These are phyloP conservation scores for Murraya koenigii DNA, from an alignment of 345 rosid species.

Conservation along the genomic window DNA sequence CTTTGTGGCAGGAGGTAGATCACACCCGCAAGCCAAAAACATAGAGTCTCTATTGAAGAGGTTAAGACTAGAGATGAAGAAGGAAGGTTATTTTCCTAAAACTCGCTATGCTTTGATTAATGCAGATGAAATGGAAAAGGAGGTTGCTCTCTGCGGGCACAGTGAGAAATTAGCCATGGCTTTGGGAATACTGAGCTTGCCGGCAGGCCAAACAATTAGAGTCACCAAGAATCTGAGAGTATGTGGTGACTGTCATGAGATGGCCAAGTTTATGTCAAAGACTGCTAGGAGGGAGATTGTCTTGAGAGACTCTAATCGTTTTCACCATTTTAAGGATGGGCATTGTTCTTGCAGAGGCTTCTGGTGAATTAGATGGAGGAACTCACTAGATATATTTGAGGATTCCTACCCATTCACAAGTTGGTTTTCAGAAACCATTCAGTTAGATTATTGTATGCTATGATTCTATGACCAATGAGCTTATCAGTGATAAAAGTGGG, in stretches of 20 bases:
- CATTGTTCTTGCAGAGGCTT: slow-evolving; percentile 74
- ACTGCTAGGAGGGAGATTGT: slow-evolving; percentile 53
- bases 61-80: slow-evolving; percentile 51
- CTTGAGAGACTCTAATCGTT: slow-evolving; percentile 65
- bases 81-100: slow-evolving; percentile 44
- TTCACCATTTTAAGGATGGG: slow-evolving; percentile 66
- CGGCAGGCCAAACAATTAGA: slow-evolving; percentile 50
- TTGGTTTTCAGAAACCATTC: too few relatives aligned
- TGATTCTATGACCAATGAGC: too few relatives aligned
- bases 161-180: slow-evolving; percentile 75
- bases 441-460: too few relatives aligned
- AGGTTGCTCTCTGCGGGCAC: slow-evolving; percentile 67
- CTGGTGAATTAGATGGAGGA: slow-evolving; percentile 51
- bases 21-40: slow-evolving; percentile 51
- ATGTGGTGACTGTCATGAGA: slow-evolving; percentile 73
- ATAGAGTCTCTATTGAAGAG: slow-evolving; percentile 43
- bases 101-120: slow-evolving; percentile 56
- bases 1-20: slow-evolving; percentile 56
- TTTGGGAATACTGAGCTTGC: slow-evolving; percentile 51
- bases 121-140: slow-evolving; percentile 65
- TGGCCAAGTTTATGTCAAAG: slow-evolving; percentile 69
- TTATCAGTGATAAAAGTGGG: too few relatives aligned
- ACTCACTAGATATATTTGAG: too few relatives aligned
- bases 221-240: slow-evolving; percentile 68
- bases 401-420: too few relatives aligned